Evolutionary conservation across 139 green algal genomes (phyloP).

Genomic region (Haematococcus sp.): DNA sequence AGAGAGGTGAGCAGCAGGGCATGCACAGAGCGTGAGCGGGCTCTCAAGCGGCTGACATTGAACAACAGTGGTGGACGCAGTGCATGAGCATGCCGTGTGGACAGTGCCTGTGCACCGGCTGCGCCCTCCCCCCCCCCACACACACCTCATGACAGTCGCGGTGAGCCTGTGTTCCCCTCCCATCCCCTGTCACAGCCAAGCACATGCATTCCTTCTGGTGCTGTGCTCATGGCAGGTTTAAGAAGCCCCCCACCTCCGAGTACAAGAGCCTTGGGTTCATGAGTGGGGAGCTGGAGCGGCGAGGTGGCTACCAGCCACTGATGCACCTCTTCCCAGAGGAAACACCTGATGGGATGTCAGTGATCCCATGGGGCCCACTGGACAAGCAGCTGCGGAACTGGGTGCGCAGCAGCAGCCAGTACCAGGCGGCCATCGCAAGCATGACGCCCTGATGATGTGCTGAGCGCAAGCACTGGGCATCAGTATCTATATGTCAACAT

Average conservation of each 20-base stretch:
- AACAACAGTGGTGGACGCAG: too few relatives aligned
- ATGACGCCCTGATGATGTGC: too few relatives aligned
- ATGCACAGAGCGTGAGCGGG: too few relatives aligned
- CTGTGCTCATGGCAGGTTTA: constrained; percentile 6
- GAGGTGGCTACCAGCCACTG: constrained; percentile 40
- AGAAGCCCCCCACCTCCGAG: neutral
- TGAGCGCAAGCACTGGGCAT: too few relatives aligned
- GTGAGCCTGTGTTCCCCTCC: neutral
- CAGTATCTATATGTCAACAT: too few relatives aligned
- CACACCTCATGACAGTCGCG: too few relatives aligned
- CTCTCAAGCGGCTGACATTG: too few relatives aligned
- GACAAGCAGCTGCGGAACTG: constrained; percentile 9
- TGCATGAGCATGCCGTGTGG: too few relatives aligned
- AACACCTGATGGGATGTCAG: constrained; percentile 14
- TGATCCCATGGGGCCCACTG: constrained; percentile 14
- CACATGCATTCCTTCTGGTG: neutral
- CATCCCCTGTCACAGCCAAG: neutral
- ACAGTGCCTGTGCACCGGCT: too few relatives aligned
- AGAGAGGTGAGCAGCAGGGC: constrained; percentile 31
- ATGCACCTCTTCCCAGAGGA: constrained; percentile 50
- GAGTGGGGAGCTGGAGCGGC: constrained; percentile 28
- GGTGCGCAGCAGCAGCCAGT: neutral
- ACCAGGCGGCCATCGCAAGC: too few relatives aligned
- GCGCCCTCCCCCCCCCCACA: too few relatives aligned
- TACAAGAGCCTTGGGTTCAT: constrained; percentile 19